Evolutionary conservation across 2,329 filamentous ascomycete species (phyloP).

Genomic region (Curvularia sp.): DNA sequence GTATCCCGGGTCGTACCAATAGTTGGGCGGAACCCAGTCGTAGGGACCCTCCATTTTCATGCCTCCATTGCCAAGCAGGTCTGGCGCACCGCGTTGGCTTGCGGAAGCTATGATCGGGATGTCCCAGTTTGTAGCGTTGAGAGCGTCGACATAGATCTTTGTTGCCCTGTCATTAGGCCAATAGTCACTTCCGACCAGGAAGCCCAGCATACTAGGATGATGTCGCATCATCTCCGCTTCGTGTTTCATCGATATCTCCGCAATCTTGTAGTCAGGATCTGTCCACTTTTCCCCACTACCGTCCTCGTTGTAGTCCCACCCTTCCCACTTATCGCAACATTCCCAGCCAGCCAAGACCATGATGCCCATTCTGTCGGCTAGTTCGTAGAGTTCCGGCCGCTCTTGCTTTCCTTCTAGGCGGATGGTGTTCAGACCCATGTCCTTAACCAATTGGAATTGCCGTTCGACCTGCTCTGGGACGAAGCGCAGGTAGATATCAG

Average conservation of each 20-base stretch:
- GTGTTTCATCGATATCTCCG: conserved; percentile 64
- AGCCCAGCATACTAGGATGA: conserved; percentile 66
- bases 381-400: conserved; percentile 66
- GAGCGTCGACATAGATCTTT: conserved; percentile 60
- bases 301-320: conserved; percentile 68
- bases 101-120: conserved; percentile 66
- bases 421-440: conserved; percentile 69
- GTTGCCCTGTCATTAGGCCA: conserved; percentile 68
- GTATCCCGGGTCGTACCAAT: conserved; percentile 65
- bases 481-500: conserved; percentile 69
- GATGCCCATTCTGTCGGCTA: conserved; percentile 66
- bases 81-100: conserved; percentile 61
- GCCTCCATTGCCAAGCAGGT: conserved; percentile 62
- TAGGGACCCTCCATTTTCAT: conserved; percentile 74
- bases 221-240: conserved; percentile 67
- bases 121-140: conserved; percentile 63
- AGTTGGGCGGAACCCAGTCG: conserved; percentile 70
- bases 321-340: conserved; percentile 74
- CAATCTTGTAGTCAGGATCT: conserved; percentile 63
- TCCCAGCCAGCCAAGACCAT: conserved; percentile 71
- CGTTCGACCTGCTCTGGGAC: conserved; percentile 56
- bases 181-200: conserved; percentile 68
- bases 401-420: conserved; percentile 71
- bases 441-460: conserved; percentile 63
- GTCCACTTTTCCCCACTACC: conserved; percentile 57